phyloP scores from a whole-genome alignment of 1,284 basidiomycete genomes.

The Marasmius fiardii region DNA sequence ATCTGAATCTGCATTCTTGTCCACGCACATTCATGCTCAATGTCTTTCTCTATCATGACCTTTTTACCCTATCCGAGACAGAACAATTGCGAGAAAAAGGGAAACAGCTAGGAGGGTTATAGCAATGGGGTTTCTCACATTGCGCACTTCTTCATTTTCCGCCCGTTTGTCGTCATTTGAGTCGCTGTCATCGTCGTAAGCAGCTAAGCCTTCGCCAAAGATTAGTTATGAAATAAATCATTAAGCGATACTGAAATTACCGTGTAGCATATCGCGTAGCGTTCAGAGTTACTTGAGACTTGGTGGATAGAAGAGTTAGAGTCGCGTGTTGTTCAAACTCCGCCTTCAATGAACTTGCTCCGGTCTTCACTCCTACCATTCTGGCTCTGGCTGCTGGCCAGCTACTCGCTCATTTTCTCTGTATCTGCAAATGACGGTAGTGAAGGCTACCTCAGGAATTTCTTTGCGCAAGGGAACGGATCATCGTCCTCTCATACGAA shows the following conservation, averaged over 20 bases:
- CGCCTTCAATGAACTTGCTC: neutral
- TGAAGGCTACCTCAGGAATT: neutral
- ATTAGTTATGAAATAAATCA: neutral
- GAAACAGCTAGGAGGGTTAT: constrained; percentile 46
- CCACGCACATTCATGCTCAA: constrained; percentile 46
- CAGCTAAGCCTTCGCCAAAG: constrained; percentile 47
- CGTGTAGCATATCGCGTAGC: neutral
- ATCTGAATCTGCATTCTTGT: too few relatives aligned
- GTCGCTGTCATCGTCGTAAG: constrained; percentile 67
- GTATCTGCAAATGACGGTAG: neutral
- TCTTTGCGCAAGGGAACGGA: neutral
- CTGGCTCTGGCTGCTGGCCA: neutral
- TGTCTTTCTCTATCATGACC: constrained; percentile 38
- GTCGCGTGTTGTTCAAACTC: neutral
- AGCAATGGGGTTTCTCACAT: constrained; percentile 63
- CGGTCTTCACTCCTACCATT: neutral
- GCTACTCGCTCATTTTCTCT: neutral
- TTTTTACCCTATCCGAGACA: constrained; percentile 62
- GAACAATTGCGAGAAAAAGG: constrained; percentile 58
- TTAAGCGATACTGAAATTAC: neutral
- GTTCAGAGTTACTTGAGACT: neutral
- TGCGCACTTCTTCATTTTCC: constrained; percentile 24
- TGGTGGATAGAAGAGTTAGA: neutral
- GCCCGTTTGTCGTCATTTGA: constrained; percentile 40
- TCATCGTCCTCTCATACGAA: constrained; percentile 66